Percentiles rank a stretch among this genome's conserved stretches.
phyloP scores from a whole-genome alignment of 441 rosid species.

The Erodium texanum region DNA sequence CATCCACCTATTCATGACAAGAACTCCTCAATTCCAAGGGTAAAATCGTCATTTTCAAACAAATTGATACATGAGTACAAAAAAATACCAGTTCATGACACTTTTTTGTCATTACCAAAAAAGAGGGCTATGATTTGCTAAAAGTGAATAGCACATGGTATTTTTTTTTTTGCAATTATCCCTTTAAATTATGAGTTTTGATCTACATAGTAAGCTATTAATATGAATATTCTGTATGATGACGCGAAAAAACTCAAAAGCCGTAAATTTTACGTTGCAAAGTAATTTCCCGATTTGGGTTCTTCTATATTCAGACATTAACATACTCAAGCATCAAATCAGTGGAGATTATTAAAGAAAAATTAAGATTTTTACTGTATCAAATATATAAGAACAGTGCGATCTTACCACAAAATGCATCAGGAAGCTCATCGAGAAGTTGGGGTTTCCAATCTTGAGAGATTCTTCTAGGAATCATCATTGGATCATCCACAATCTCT shows the following conservation, averaged over 20 bases:
- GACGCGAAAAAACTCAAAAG: not conserved
- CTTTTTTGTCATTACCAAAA: no score
- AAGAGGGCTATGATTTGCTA: no score
- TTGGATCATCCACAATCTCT: conserved; percentile 79
- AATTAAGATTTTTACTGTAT: not conserved
- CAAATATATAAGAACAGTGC: not conserved
- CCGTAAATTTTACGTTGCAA: not conserved
- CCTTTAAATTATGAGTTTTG: no score
- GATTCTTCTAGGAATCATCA: conserved; percentile 66
- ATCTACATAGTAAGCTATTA: no score
- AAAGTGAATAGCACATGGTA: no score
- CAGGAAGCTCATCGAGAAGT: conserved; percentile 76
- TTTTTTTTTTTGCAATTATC: no score
- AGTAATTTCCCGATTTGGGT: not conserved
- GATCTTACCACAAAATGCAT: conserved; percentile 66
- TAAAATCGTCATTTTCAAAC: no score
- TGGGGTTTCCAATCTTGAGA: conserved; percentile 82
- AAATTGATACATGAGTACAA: no score
- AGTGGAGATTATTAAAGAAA: not conserved
- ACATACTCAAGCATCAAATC: not conserved
- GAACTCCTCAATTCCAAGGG: conserved; percentile 4
- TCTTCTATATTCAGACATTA: not conserved
- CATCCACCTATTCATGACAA: conserved; percentile 61
- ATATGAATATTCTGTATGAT: not conserved
- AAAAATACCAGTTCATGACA: no score